Evolutionary conservation across 345 rosid species (phyloP).

Genomic region (Ailanthus altissimus): DNA sequence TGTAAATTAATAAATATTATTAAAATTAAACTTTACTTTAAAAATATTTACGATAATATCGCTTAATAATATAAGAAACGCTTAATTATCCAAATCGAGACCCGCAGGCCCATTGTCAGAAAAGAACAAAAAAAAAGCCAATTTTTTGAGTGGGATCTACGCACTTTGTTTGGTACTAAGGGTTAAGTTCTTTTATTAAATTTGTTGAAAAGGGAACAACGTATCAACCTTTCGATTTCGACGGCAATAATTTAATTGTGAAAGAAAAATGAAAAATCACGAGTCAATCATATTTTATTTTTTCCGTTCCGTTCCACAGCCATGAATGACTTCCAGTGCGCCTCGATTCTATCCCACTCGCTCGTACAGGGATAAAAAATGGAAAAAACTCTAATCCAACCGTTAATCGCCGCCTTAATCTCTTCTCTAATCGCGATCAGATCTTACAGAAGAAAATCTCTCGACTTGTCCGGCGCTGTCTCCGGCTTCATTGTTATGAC

Average conservation of each 20-base stretch:
- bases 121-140: too few relatives aligned
- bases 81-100: too few relatives aligned
- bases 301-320: too few relatives aligned
- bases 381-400: conserved; percentile 44
- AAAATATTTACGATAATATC: too few relatives aligned
- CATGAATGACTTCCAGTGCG: neutral
- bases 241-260: neutral
- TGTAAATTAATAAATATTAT: too few relatives aligned
- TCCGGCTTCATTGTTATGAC: conserved; percentile 80
- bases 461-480: conserved; percentile 75
- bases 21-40: too few relatives aligned
- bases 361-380: conserved; percentile 18
- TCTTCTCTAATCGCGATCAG: conserved; percentile 59
- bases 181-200: too few relatives aligned
- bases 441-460: conserved; percentile 77
- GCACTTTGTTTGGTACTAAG: too few relatives aligned
- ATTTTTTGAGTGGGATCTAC: too few relatives aligned
- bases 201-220: neutral
- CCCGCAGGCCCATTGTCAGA: too few relatives aligned
- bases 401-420: conserved; percentile 51
- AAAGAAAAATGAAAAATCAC: neutral
- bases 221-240: too few relatives aligned
- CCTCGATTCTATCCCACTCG: neutral
- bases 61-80: too few relatives aligned
- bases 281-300: neutral